Conservation (phyloP, 2,329 filamentous ascomycete species). For the Lachnellula suecica region DNA sequence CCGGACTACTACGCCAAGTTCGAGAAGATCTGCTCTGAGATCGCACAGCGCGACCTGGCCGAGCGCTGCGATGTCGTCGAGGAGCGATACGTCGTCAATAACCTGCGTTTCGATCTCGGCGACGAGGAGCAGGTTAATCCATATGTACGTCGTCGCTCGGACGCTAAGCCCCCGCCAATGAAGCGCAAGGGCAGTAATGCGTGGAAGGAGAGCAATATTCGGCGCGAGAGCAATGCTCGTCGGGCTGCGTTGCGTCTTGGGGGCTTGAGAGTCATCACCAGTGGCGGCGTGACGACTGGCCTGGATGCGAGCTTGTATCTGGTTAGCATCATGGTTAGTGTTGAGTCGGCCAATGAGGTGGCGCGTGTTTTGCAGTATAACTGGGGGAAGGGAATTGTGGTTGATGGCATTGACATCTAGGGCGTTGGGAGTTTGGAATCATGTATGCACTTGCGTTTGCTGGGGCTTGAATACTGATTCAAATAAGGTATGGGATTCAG, state of each 20-base stretch:
- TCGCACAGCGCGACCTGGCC: slow-evolving; percentile 65
- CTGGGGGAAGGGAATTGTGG: slow-evolving; percentile 83
- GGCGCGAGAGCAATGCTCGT: slow-evolving; percentile 78
- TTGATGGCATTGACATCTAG: slow-evolving; percentile 82
- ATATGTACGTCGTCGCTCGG: slow-evolving; percentile 75
- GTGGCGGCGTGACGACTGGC: slow-evolving; percentile 75
- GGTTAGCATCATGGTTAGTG: slow-evolving; percentile 77
- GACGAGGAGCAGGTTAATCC: slow-evolving; percentile 75
- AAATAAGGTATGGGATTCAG: no score
- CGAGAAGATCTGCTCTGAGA: slow-evolving; percentile 77
- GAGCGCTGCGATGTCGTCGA: slow-evolving; percentile 83
- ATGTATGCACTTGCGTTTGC: no score
- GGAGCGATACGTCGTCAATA: slow-evolving; percentile 86
- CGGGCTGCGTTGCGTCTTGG: slow-evolving; percentile 62
- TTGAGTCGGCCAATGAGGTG: slow-evolving; percentile 74
- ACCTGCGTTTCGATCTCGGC: slow-evolving; percentile 78
- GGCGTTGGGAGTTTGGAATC: slow-evolving; percentile 25
- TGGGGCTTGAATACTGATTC: no score
- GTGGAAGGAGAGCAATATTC: slow-evolving; percentile 70
- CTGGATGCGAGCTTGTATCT: slow-evolving; percentile 84
- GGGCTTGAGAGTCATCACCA: slow-evolving; percentile 72
- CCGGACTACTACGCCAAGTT: slow-evolving; percentile 77
- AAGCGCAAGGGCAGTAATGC: slow-evolving; percentile 82
- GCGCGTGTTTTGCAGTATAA: slow-evolving; percentile 75
- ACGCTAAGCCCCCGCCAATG: slow-evolving; percentile 60